phyloP scores from a whole-genome alignment of 1,284 basidiomycete genomes.

The Gymnopus androsaceus region DNA sequence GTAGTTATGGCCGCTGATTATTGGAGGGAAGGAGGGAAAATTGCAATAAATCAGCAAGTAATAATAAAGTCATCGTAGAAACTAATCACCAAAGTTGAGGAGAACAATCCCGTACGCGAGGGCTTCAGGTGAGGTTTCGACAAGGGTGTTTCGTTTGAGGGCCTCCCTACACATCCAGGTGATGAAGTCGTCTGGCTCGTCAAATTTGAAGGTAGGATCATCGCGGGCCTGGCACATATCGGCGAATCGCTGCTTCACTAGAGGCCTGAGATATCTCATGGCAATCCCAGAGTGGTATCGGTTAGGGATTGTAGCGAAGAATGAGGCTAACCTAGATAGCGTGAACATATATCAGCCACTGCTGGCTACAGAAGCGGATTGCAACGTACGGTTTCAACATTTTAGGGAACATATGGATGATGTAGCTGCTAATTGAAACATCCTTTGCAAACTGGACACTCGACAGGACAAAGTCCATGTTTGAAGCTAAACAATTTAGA shows the following conservation, averaged over 20 bases:
- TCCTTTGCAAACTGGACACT: slow-evolving; percentile 17
- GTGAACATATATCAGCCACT: neutral
- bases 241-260: slow-evolving; percentile 18
- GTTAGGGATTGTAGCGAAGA: slow-evolving; percentile 21
- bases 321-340: slow-evolving; percentile 13
- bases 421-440: slow-evolving; percentile 19
- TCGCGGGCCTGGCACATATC: slow-evolving; percentile 17
- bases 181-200: slow-evolving; percentile 20
- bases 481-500: slow-evolving; percentile 13
- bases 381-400: slow-evolving; percentile 21
- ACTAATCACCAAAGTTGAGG: slow-evolving; percentile 19
- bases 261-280: slow-evolving; percentile 21
- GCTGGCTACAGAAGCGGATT: neutral
- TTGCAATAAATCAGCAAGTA: no score
- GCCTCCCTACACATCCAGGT: slow-evolving; percentile 25
- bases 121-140: slow-evolving; percentile 18
- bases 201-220: slow-evolving; percentile 19
- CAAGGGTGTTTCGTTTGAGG: slow-evolving; percentile 19
- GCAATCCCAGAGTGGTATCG: slow-evolving; percentile 18
- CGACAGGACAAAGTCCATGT: slow-evolving; percentile 21
- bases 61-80: no score
- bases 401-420: slow-evolving; percentile 22
- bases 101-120: slow-evolving; percentile 19
- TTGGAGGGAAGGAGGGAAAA: no score
- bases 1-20: no score